Conservation (phyloP, 1,284 basidiomycete species). For the Ganoderma lingzhi region DNA sequence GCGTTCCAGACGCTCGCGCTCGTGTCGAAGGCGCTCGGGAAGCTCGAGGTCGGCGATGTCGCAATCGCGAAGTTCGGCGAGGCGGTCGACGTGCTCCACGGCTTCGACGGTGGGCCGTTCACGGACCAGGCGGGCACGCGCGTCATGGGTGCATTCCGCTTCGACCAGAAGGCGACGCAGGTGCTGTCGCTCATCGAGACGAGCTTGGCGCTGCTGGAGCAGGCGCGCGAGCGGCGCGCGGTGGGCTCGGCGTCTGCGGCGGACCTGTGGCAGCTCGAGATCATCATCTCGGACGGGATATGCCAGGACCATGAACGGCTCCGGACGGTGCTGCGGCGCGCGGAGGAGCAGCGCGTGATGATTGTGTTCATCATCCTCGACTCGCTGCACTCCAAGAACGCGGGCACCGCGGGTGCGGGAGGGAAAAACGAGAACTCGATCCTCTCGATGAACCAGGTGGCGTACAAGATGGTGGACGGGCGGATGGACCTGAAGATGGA, state of each 20-base stretch:
- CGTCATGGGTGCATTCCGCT: conserved; percentile 87
- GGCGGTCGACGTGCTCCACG: conserved; percentile 88
- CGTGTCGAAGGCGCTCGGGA: conserved; percentile 90
- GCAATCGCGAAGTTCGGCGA: conserved; percentile 94
- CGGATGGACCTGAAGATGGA: conserved; percentile 89
- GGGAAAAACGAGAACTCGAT: conserved; percentile 74
- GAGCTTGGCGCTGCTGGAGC: conserved; percentile 81
- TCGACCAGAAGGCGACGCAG: conserved; percentile 93
- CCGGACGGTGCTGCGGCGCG: conserved; percentile 83
- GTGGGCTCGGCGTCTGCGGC: conserved; percentile 69
- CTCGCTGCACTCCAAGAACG: conserved; percentile 66
- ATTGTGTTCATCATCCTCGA: conserved; percentile 98
- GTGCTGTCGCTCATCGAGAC: conserved; percentile 88
- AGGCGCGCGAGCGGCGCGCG: conserved; percentile 73
- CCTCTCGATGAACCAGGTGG: conserved; percentile 92
- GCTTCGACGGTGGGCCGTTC: conserved; percentile 82
- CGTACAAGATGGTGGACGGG: conserved; percentile 88
- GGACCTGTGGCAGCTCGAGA: conserved; percentile 97
- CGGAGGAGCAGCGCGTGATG: conserved; percentile 93
- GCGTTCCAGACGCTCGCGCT: conserved; percentile 95
- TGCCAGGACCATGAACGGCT: conserved; percentile 95
- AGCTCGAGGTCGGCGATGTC: conserved; percentile 95
- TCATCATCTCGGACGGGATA: conserved; percentile 99
- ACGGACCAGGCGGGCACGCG: conserved; percentile 82
- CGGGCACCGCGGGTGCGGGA: conserved; percentile 10